Base-by-base conservation (phyloP, 257 asterid genomes). In the Gentiana straminea region DNA sequence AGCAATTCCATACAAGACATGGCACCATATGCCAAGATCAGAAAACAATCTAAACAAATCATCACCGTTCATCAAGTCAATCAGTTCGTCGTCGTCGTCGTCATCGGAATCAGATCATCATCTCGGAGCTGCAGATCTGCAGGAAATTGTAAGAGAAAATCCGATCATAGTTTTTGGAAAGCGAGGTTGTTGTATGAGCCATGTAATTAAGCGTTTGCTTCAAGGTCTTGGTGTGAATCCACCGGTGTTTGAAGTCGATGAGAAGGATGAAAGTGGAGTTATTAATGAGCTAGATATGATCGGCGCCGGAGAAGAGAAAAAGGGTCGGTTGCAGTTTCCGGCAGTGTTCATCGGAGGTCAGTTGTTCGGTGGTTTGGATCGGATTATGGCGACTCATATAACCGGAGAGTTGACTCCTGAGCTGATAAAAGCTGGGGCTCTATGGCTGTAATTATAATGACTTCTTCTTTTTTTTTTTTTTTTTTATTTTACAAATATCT, bases 331-430 rank as follows among this genome's bases (percentile, higher is more conserved):
- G 10, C 66, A 65, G 73, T 70, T 82, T 35, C 92, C 92, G 67
- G 75, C 61, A 57, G 81, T 77, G 49, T 79, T 79, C 61, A 66
- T 79, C 43, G 89, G 94, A 1, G 94, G 94, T 3, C 64, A 66
- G 59, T 73, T 83, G 79, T 80, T 84, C 35, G 85, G 94, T n/a
- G 94, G 90, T 7, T 57, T 84, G 75, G 94, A 84, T 60, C 68
- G 87, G 81, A 51, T 81, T 62, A 73, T 81, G 64, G 75, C 79
- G 33, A 58, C 79, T 51, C 94, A 84, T 68, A 81, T 81, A 41
- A 75, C 75, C 2, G 94, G 86, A 41, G 94, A 84, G 70, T 73
- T 84, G 70, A 73, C 77, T 62, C 84, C 90, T 4, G 49, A 70
- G 41, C 62, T 84, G 67, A 84, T 77, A 59, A 61, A 73, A 55